phyloP scores from a whole-genome alignment of 192 early-diverging fungal genomes.

The Coemansia furcata region DNA sequence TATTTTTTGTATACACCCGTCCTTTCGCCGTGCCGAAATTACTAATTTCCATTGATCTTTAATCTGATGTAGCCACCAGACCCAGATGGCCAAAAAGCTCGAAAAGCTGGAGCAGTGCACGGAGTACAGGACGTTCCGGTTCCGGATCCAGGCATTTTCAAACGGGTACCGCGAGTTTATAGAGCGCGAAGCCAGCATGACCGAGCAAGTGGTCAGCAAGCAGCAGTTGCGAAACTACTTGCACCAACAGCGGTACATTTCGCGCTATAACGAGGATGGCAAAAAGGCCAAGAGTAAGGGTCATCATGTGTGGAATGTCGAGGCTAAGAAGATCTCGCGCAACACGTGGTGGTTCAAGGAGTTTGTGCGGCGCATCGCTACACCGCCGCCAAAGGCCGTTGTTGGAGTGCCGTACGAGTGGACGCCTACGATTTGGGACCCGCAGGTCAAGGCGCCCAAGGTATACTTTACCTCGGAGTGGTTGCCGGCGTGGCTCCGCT shows the following conservation, averaged over 20 bases:
- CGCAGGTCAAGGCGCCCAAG: constrained; percentile 70
- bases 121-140: constrained; percentile 78
- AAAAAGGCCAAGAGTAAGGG: constrained; percentile 79
- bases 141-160: constrained; percentile 79
- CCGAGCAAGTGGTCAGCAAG: constrained; percentile 62
- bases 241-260: constrained; percentile 73
- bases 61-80: constrained; percentile 59
- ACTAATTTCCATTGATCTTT: not conserved
- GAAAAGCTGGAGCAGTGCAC: constrained; percentile 67
- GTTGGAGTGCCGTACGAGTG: constrained; percentile 65
- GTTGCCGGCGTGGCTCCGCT: constrained; percentile 70
- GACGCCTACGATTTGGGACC: constrained; percentile 72
- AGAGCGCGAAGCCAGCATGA: constrained; percentile 56
- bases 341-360: constrained; percentile 73
- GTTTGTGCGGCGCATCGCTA: constrained; percentile 66
- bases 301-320: constrained; percentile 78
- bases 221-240: constrained; percentile 72
- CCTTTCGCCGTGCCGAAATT: not conserved
- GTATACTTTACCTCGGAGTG: constrained; percentile 69
- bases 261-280: constrained; percentile 78
- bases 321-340: constrained; percentile 67
- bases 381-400: constrained; percentile 64
- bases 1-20: not conserved
- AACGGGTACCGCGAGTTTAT: constrained; percentile 74
- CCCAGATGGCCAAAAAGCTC: constrained; percentile 75